Evolutionary conservation across 257 asterid species (phyloP).

Genomic region (Marsdenia floribunda): DNA sequence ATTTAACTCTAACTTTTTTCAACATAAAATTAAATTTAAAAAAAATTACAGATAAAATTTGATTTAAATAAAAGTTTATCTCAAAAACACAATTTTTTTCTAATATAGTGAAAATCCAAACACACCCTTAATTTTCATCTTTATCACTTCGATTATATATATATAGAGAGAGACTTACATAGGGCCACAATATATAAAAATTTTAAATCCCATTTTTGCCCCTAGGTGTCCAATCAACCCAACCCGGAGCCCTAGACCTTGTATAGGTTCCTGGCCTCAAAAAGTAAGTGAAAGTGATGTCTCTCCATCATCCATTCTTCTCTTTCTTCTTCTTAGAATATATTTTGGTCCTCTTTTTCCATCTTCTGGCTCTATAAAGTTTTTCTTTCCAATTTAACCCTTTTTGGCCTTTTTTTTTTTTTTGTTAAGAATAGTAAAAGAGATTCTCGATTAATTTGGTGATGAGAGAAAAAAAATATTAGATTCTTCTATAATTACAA

Average conservation of each 20-base stretch:
- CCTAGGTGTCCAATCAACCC: background rate
- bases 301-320: background rate
- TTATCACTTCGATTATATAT: background rate
- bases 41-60: too few relatives aligned
- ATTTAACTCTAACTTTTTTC: too few relatives aligned
- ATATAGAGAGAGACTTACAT: background rate
- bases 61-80: too few relatives aligned
- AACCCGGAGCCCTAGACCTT: background rate
- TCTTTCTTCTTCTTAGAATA: background rate
- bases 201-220: background rate
- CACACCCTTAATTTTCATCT: slow-evolving; percentile 16
- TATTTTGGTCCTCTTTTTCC: background rate
- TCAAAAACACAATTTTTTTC: too few relatives aligned
- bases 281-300: slow-evolving; percentile 49
- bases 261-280: slow-evolving; percentile 14
- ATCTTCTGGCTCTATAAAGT: background rate
- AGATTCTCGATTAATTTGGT: too few relatives aligned
- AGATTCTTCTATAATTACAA: too few relatives aligned
- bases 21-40: too few relatives aligned
- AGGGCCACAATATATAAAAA: slow-evolving; percentile 26
- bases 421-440: too few relatives aligned
- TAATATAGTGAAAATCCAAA: too few relatives aligned
- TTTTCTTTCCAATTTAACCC: too few relatives aligned
- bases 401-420: too few relatives aligned
- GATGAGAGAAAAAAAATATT: too few relatives aligned